A percentile compares a stretch with the other conserved stretches of the same genome.
Conservation (phyloP, 768 basidiomycete species). For the Mycena latifolia region DNA sequence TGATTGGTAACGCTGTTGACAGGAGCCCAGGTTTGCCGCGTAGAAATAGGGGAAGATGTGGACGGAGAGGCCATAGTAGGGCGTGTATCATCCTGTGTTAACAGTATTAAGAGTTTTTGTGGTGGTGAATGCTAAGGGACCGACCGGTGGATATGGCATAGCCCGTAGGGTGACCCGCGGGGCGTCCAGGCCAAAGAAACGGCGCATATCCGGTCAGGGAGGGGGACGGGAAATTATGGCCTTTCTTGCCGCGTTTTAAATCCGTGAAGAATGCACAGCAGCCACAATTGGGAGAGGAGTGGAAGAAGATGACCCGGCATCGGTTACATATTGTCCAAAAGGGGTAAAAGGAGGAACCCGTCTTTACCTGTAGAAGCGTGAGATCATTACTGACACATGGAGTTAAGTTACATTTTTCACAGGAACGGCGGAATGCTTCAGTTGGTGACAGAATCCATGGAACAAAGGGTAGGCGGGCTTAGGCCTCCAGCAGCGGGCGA, state of each 20-base stretch:
- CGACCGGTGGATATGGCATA: slow-evolving; percentile 27
- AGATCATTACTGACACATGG: no score
- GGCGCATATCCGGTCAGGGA: slow-evolving; percentile 26
- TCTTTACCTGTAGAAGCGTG: no score
- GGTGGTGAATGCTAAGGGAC: background rate
- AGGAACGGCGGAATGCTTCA: no score
- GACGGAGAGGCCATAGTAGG: background rate
- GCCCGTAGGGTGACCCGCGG: slow-evolving; percentile 12
- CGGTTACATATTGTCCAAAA: no score
- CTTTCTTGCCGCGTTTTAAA: slow-evolving; percentile 7
- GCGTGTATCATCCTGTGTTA: slow-evolving; percentile 3
- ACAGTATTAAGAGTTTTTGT: no score
- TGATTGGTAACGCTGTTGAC: slow-evolving; percentile 33
- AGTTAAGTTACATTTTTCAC: no score
- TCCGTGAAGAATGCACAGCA: slow-evolving; percentile 14
- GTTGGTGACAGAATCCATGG: no score
- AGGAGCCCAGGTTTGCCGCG: slow-evolving; percentile 29
- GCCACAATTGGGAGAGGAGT: slow-evolving; percentile 6
- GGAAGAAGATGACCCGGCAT: slow-evolving; percentile 21
- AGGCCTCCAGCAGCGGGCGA: no score
- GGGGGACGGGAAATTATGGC: background rate
- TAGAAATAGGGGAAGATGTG: slow-evolving; percentile 13
- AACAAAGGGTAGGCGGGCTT: no score
- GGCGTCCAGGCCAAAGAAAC: slow-evolving; percentile 23
- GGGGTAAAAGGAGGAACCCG: no score